Evolutionary conservation across 805 yeast species (phyloP).

Genomic region (Jamesozyma hellenica): DNA sequence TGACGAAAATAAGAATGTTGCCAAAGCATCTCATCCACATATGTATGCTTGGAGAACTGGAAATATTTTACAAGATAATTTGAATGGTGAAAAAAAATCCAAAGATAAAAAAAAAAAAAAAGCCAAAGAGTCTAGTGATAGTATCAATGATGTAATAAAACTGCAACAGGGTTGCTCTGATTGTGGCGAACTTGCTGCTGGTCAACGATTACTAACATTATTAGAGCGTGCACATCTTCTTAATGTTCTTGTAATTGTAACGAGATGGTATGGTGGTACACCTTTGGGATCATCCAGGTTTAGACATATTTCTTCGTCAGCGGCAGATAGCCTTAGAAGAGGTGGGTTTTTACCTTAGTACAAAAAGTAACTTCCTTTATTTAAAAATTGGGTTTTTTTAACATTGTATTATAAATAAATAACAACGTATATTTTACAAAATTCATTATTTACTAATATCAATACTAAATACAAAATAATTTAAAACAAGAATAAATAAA

Average conservation of each 20-base stretch:
- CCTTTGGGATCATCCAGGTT: constrained; percentile 67
- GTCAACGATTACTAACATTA: constrained; percentile 45
- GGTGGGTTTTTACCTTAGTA: constrained; percentile 26
- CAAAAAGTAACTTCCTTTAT: neutral
- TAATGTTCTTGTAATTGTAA: constrained; percentile 56
- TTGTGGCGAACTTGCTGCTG: constrained; percentile 71
- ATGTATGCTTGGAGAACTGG: constrained; percentile 68
- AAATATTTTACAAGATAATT: constrained; percentile 1
- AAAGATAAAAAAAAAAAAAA: constrained; percentile 5
- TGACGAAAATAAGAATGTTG: constrained; percentile 36
- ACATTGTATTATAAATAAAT: too few relatives aligned
- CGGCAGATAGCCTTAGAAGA: constrained; percentile 39
- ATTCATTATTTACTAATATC: neutral
- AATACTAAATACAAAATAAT: neutral
- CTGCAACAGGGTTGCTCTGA: constrained; percentile 53
- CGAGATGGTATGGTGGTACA: constrained; percentile 76
- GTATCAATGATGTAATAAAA: constrained; percentile 3
- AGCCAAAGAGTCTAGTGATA: neutral
- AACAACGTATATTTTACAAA: too few relatives aligned
- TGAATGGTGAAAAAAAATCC: constrained; percentile 5
- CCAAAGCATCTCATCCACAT: constrained; percentile 58
- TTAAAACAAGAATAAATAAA: too few relatives aligned
- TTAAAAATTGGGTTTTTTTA: too few relatives aligned
- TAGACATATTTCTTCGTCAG: constrained; percentile 51
- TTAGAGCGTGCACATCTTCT: constrained; percentile 39